Percentiles rank a stretch among this genome's conserved stretches.
These are phyloP conservation scores for Poronia punctata DNA, from an alignment of 495 filamentous ascomycete genomes.

Conservation along the genomic window DNA sequence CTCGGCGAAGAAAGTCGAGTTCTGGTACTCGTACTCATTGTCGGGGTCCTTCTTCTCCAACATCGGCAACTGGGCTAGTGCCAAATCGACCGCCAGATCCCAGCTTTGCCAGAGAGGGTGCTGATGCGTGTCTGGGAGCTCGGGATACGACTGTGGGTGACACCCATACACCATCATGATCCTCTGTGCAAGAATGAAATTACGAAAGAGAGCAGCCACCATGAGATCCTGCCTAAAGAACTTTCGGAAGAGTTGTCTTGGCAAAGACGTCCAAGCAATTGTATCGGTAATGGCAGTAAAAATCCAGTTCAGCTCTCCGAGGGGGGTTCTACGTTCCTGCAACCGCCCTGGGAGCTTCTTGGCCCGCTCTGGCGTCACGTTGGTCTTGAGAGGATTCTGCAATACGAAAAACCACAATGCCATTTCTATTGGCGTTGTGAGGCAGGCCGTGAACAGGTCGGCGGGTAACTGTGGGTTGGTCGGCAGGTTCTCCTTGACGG, in stretches of 20 bases:
- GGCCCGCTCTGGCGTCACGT: constrained; percentile 71
- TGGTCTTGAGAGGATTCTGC: constrained; percentile 77
- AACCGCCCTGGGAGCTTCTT: constrained; percentile 75
- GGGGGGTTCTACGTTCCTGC: constrained; percentile 87
- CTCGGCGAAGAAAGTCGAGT: constrained; percentile 93
- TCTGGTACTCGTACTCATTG: constrained; percentile 80
- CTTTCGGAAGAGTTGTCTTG: constrained; percentile 85
- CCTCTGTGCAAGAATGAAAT: constrained; percentile 89
- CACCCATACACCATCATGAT: constrained; percentile 95
- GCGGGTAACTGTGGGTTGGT: constrained; percentile 95
- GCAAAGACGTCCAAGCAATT: constrained; percentile 94
- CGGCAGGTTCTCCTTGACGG: constrained; percentile 80
- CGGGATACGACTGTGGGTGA: constrained; percentile 81
- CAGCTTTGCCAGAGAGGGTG: constrained; percentile 96
- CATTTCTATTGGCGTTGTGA: constrained; percentile 96
- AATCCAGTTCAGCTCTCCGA: constrained; percentile 98
- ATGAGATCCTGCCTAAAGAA: constrained; percentile 98
- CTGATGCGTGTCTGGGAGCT: constrained; percentile 83
- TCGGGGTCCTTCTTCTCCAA: constrained; percentile 64
- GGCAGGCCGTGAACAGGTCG: constrained; percentile 91
- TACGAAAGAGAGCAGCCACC: constrained; percentile 94
- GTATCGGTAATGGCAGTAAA: constrained; percentile 99
- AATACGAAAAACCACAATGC: constrained; percentile 90
- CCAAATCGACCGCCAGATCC: constrained; percentile 96
- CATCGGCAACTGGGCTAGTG: constrained; percentile 82